Conservation (phyloP, 2,329 filamentous ascomycete species). For the Huntiella decipiens region DNA sequence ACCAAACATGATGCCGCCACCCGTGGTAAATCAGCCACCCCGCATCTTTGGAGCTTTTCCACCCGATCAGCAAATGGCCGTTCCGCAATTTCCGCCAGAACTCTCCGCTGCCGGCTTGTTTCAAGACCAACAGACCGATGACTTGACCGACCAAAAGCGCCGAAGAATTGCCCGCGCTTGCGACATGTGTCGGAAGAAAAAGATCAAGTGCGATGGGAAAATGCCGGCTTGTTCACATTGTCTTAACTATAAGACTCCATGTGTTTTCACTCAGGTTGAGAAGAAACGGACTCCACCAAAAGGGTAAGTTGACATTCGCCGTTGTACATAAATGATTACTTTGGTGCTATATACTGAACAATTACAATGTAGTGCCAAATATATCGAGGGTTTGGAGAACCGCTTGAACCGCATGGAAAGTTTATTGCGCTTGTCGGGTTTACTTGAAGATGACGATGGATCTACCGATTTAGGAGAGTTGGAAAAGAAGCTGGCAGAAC, state of each 20-base stretch:
- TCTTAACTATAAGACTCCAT: conserved; percentile 94
- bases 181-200: conserved; percentile 92
- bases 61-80: conserved; percentile 35
- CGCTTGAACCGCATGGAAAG: conserved; percentile 91
- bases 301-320: conserved; percentile 39
- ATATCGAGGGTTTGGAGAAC: conserved; percentile 93
- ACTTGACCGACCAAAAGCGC: conserved; percentile 67
- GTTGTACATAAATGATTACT: background rate
- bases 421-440: conserved; percentile 64
- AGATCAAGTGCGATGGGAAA: conserved; percentile 96
- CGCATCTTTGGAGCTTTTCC: conserved; percentile 49
- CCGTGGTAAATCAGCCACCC: conserved; percentile 46
- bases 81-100: conserved; percentile 36
- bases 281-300: conserved; percentile 97
- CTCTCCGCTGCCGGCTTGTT: conserved; percentile 38
- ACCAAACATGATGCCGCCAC: conserved; percentile 29
- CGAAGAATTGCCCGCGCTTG: conserved; percentile 78
- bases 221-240: conserved; percentile 90
- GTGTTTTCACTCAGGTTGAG: conserved; percentile 92
- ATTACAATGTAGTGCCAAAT: conserved; percentile 53
- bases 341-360: conserved; percentile 3
- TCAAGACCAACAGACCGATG: conserved; percentile 37
- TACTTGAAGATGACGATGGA: conserved; percentile 67
- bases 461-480: conserved; percentile 74
- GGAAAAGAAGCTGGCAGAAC: conserved; percentile 54